Evolutionary conservation across 1,139 yeast genomes (phyloP).

Genomic region (Geotrichum candidum): DNA sequence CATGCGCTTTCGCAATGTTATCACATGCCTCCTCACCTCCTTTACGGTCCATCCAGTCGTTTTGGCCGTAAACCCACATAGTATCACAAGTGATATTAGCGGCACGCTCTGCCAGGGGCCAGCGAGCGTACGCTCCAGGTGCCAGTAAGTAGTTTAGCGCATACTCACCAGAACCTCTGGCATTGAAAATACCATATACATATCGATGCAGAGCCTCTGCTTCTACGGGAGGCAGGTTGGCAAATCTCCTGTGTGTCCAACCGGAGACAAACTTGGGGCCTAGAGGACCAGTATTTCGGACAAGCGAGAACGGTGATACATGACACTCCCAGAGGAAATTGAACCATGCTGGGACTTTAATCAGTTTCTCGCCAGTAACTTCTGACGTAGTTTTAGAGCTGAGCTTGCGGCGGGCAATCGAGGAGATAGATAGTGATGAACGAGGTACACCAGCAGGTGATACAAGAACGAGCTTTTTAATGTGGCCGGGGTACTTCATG

Average conservation of each 20-base stretch:
- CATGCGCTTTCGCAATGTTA: slow-evolving; percentile 5
- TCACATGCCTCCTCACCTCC: slow-evolving; percentile 50
- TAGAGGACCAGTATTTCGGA: slow-evolving; percentile 28
- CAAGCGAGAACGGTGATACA: slow-evolving; percentile 28
- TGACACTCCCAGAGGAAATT: slow-evolving; percentile 29
- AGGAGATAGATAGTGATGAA: slow-evolving; percentile 29
- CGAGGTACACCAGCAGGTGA: slow-evolving; percentile 83
- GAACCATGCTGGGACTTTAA: slow-evolving; percentile 18
- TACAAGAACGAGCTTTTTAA: slow-evolving; percentile 63
- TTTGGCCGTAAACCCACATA: slow-evolving; percentile 68
- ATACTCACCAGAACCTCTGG: slow-evolving; percentile 59
- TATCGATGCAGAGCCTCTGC: slow-evolving; percentile 46
- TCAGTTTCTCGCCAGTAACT: background rate
- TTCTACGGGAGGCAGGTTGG: slow-evolving; percentile 22
- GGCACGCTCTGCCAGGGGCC: slow-evolving; percentile 68
- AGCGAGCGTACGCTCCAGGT: slow-evolving; percentile 67
- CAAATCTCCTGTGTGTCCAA: slow-evolving; percentile 30
- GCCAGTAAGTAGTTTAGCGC: slow-evolving; percentile 59
- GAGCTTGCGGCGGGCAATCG: slow-evolving; percentile 6
- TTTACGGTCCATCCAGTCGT: slow-evolving; percentile 78
- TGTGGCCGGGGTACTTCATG: slow-evolving; percentile 58
- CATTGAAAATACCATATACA: slow-evolving; percentile 54
- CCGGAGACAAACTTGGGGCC: slow-evolving; percentile 30
- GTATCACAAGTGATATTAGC: slow-evolving; percentile 41
- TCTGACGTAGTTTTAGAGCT: background rate